A percentile compares a stretch with the other conserved stretches of the same genome.
Conservation (phyloP, 352 stramenopile genomes). For the Thraustochytrium striatum region DNA sequence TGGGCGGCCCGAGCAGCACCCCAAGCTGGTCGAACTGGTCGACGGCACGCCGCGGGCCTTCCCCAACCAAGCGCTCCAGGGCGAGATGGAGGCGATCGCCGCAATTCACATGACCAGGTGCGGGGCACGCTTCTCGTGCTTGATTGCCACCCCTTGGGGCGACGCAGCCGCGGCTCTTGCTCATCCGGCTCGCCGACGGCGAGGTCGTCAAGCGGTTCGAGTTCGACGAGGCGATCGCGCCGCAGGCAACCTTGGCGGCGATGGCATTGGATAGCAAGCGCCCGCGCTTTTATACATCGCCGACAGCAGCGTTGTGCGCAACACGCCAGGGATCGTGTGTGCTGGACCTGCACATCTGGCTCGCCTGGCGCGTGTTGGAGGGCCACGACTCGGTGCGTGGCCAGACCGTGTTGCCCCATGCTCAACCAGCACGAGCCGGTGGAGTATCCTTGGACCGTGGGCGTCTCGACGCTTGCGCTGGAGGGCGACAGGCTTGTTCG, state of each 20-base stretch:
- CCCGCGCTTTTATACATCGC: slow-evolving; percentile 13
- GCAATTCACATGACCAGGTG: not conserved
- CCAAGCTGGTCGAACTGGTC: not conserved
- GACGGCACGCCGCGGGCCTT: not conserved
- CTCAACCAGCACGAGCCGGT: not conserved
- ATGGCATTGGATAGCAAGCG: slow-evolving; percentile 5
- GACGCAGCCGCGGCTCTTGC: not conserved
- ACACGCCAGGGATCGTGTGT: not conserved
- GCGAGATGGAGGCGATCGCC: not conserved
- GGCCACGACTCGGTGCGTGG: not conserved
- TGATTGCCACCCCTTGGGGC: not conserved
- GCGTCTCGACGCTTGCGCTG: not conserved
- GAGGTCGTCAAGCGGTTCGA: not conserved
- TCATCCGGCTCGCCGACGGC: not conserved
- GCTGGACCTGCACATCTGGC: not conserved
- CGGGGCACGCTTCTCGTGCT: slow-evolving; percentile 10
- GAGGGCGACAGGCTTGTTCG: not conserved
- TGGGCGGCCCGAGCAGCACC: not conserved
- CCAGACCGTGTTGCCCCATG: not conserved
- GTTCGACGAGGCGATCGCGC: not conserved
- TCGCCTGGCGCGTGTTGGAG: not conserved
- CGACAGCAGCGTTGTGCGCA: not conserved
- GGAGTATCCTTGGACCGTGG: not conserved
- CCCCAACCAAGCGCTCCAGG: not conserved
- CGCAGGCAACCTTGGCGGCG: not conserved